Percentiles rank a stretch among this genome's conserved stretches.
phyloP scores from a whole-genome alignment of 129 eudicot species.

The Flaveria linearis region DNA sequence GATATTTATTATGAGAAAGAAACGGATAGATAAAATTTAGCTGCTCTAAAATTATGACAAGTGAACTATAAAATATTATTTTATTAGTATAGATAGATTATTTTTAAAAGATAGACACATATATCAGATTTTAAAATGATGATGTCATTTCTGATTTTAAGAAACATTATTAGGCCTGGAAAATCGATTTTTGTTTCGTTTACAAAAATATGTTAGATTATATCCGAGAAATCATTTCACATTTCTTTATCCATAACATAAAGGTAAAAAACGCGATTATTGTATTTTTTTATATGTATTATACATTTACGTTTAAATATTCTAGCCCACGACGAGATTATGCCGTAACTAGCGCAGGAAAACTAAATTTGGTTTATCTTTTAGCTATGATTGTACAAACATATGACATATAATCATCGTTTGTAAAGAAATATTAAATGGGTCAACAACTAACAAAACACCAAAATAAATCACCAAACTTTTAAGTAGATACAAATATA shows the following conservation, averaged over 20 bases:
- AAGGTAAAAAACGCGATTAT: neutral
- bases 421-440: neutral
- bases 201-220: too few relatives aligned
- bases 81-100: too few relatives aligned
- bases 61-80: too few relatives aligned
- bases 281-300: neutral
- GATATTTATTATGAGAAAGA: too few relatives aligned
- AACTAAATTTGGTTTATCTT: too few relatives aligned
- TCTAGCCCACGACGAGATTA: slow-evolving; percentile 10
- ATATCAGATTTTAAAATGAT: too few relatives aligned
- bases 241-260: neutral
- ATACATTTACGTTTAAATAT: neutral
- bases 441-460: slow-evolving; percentile 13
- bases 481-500: neutral
- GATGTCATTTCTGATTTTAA: too few relatives aligned
- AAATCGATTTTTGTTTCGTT: too few relatives aligned
- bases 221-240: neutral
- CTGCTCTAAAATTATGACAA: too few relatives aligned
- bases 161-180: too few relatives aligned
- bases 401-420: neutral
- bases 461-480: neutral
- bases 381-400: neutral
- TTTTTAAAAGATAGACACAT: neutral
- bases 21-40: too few relatives aligned
- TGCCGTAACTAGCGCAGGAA: slow-evolving; percentile 32